Percentiles rank a stretch among this genome's conserved stretches.
These are phyloP conservation scores for Arctostaphylos glauca DNA, from an alignment of 148 eudicot genomes.

Conservation along the genomic window DNA sequence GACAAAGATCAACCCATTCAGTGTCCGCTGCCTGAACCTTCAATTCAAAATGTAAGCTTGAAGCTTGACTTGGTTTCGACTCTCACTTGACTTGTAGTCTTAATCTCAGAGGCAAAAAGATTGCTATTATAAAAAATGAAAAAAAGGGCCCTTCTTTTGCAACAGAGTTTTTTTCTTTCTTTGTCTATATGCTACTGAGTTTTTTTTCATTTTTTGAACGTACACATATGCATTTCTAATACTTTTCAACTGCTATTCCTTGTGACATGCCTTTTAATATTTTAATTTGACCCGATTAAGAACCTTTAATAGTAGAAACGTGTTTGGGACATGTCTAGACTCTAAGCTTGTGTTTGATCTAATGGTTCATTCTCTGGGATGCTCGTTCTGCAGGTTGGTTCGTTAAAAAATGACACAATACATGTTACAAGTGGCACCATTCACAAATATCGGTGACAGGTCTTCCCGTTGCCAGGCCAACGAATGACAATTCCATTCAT, in stretches of 20 bases:
- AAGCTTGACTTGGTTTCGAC: neutral
- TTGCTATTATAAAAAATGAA: neutral
- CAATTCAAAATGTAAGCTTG: slow-evolving; percentile 81
- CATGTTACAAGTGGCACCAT: neutral
- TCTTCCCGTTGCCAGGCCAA: neutral
- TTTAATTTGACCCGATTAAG: neutral
- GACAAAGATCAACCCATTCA: slow-evolving; percentile 76
- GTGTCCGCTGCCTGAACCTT: slow-evolving; percentile 91
- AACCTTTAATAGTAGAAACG: neutral
- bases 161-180: neutral
- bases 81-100: neutral
- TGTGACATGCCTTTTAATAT: neutral
- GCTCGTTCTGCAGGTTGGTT: neutral
- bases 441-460: neutral
- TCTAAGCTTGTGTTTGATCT: neutral
- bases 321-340: neutral
- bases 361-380: neutral
- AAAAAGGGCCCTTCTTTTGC: no score
- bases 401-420: neutral
- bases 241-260: neutral
- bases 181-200: neutral
- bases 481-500: neutral
- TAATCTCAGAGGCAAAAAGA: neutral
- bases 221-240: neutral
- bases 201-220: neutral